phyloP scores from a whole-genome alignment of 164 flowering plant genomes.

The Houttuynia cordata region DNA sequence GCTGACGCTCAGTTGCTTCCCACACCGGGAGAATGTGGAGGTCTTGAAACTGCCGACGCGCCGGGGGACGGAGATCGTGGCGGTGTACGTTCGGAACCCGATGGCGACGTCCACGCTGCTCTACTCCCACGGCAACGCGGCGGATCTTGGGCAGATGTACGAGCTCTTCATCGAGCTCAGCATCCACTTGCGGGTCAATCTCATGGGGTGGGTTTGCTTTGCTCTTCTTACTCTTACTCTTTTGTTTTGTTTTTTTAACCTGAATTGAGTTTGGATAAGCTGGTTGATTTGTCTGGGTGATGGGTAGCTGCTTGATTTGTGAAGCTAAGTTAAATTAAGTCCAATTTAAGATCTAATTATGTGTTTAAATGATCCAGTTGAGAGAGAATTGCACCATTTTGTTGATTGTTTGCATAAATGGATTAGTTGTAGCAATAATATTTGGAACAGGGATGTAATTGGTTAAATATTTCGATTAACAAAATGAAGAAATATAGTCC shows the following conservation, averaged over 20 bases:
- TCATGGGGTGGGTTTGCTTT: conserved; percentile 52
- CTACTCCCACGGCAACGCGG: conserved; percentile 95
- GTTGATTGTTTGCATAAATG: no score
- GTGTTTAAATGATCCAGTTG: no score
- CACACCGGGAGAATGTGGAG: conserved; percentile 87
- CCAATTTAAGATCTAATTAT: no score
- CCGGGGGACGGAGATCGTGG: conserved; percentile 69
- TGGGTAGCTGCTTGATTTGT: no score
- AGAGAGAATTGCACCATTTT: no score
- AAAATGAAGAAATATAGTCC: no score
- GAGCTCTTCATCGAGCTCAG: conserved; percentile 87
- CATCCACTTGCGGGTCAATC: conserved; percentile 76
- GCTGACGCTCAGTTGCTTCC: conserved; percentile 43
- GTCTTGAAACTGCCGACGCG: conserved; percentile 55
- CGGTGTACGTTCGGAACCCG: conserved; percentile 65
- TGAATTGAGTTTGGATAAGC: background rate
- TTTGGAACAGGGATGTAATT: no score
- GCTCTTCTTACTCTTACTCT: background rate
- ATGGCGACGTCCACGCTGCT: conserved; percentile 81
- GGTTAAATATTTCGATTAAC: no score
- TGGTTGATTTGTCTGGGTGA: background rate
- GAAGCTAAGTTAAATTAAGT: no score
- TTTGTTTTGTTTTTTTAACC: no score
- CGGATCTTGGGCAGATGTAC: conserved; percentile 95
- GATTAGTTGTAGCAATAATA: no score